Evolutionary conservation across 2,329 filamentous ascomycete genomes (phyloP).

Genomic region (Trichoderma sp.): DNA sequence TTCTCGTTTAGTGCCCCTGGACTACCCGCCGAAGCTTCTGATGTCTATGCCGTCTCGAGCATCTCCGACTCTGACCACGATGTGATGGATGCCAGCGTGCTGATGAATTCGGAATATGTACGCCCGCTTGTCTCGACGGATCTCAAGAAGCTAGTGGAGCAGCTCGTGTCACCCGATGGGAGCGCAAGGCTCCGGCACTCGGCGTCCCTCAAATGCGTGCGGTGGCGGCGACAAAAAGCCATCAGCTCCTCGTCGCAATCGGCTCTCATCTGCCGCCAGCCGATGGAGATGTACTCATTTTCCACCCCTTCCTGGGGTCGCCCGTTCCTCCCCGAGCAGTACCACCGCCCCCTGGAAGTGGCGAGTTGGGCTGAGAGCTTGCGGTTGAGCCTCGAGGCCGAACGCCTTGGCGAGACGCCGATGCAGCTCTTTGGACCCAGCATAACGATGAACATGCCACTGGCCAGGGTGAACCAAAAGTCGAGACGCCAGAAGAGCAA

Average conservation of each 20-base stretch:
- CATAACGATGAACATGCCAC: slow-evolving; percentile 17
- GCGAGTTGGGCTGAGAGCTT: slow-evolving; percentile 45
- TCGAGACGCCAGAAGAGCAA: slow-evolving; percentile 15
- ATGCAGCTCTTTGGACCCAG: slow-evolving; percentile 16
- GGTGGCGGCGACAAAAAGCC: slow-evolving; percentile 60
- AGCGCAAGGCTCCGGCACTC: slow-evolving; percentile 80
- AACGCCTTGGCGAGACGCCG: slow-evolving; percentile 34
- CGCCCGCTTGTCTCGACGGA: slow-evolving; percentile 79
- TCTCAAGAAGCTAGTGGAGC: slow-evolving; percentile 66
- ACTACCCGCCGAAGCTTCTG: slow-evolving; percentile 44
- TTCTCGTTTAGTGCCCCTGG: slow-evolving; percentile 61
- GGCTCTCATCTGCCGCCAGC: slow-evolving; percentile 30
- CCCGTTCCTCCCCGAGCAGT: slow-evolving; percentile 31
- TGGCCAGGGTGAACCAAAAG: slow-evolving; percentile 23
- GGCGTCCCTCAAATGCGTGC: slow-evolving; percentile 77
- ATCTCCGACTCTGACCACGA: slow-evolving; percentile 71
- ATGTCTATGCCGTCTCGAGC: slow-evolving; percentile 78
- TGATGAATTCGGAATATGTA: slow-evolving; percentile 91
- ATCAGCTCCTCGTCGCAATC: slow-evolving; percentile 28
- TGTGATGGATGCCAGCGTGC: slow-evolving; percentile 85
- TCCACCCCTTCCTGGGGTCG: slow-evolving; percentile 24
- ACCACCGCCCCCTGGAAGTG: slow-evolving; percentile 41
- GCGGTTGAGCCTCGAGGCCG: slow-evolving; percentile 42
- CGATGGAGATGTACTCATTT: slow-evolving; percentile 1
- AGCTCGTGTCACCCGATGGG: slow-evolving; percentile 76